phyloP scores from a whole-genome alignment of 495 filamentous ascomycete species.

The Astrothelium subdiscretum region DNA sequence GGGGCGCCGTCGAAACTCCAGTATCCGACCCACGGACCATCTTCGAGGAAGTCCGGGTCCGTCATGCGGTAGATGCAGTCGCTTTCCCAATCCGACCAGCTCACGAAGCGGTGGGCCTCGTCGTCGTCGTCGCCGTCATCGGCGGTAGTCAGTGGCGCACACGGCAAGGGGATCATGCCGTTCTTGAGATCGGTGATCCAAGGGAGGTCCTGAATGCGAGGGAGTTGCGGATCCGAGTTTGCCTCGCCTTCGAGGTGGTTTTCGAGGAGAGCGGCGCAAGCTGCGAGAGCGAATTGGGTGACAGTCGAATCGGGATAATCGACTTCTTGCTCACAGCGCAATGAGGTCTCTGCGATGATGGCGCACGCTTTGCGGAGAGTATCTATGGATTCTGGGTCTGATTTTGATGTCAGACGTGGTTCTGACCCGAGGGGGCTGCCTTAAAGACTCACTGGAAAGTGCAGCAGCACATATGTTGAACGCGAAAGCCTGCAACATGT shows the following conservation, averaged over 20 bases:
- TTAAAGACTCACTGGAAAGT: neutral
- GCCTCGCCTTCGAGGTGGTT: neutral
- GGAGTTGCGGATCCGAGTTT: neutral
- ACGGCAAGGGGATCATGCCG: neutral
- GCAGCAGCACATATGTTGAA: neutral
- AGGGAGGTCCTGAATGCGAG: neutral
- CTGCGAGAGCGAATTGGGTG: neutral
- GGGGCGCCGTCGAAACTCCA: neutral
- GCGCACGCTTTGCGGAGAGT: neutral
- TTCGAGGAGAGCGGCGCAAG: neutral
- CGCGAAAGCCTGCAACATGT: neutral
- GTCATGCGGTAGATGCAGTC: neutral
- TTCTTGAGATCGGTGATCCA: neutral
- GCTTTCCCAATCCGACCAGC: neutral
- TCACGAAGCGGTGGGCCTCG: neutral
- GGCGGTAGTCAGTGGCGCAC: neutral
- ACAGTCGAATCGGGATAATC: neutral
- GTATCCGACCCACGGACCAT: neutral
- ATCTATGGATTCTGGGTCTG: neutral
- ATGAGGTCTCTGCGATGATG: neutral
- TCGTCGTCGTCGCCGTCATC: too few species aligned
- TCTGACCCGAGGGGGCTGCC: neutral
- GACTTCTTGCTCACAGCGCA: neutral
- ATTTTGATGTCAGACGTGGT: neutral
- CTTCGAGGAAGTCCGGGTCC: neutral